These are phyloP conservation scores for Geranium rotundifolium DNA, from an alignment of 345 rosid genomes.

Conservation along the genomic window DNA sequence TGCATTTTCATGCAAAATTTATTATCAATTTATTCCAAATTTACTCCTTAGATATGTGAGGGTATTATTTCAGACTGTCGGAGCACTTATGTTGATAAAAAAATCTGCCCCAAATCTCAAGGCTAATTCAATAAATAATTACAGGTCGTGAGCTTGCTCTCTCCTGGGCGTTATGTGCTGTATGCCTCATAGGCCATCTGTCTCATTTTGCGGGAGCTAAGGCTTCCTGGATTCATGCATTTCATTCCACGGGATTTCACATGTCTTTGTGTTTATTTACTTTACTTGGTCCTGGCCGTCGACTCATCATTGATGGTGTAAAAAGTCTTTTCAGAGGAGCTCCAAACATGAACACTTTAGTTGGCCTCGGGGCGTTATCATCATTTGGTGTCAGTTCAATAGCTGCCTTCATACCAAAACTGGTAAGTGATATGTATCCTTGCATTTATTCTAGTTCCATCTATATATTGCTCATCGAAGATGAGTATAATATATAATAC, in stretches of 20 bases:
- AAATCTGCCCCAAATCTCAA: neutral
- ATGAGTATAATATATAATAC: neutral
- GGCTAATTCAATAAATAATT: constrained; percentile 13
- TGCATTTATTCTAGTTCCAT: constrained; percentile 4
- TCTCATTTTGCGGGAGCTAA: constrained; percentile 60
- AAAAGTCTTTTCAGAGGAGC: constrained; percentile 72
- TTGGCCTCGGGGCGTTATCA: constrained; percentile 94
- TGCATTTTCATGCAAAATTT: neutral
- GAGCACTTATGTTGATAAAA: neutral
- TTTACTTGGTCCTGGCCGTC: constrained; percentile 90
- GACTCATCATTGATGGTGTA: constrained; percentile 70
- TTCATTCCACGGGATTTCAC: constrained; percentile 92
- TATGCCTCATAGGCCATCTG: constrained; percentile 86
- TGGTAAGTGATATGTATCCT: constrained; percentile 34
- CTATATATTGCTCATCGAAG: neutral
- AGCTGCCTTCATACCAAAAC: constrained; percentile 70
- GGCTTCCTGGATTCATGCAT: constrained; percentile 66
- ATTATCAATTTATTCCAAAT: neutral
- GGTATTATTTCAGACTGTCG: neutral
- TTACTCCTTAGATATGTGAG: neutral
- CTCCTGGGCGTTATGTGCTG: constrained; percentile 96
- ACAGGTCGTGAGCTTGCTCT: constrained; percentile 84
- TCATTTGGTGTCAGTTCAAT: constrained; percentile 82
- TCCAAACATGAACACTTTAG: constrained; percentile 94
- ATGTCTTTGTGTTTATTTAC: constrained; percentile 70